These are phyloP conservation scores for Neofusicoccum umdonicola DNA, from an alignment of 2,329 filamentous ascomycete genomes.

Conservation along the genomic window DNA sequence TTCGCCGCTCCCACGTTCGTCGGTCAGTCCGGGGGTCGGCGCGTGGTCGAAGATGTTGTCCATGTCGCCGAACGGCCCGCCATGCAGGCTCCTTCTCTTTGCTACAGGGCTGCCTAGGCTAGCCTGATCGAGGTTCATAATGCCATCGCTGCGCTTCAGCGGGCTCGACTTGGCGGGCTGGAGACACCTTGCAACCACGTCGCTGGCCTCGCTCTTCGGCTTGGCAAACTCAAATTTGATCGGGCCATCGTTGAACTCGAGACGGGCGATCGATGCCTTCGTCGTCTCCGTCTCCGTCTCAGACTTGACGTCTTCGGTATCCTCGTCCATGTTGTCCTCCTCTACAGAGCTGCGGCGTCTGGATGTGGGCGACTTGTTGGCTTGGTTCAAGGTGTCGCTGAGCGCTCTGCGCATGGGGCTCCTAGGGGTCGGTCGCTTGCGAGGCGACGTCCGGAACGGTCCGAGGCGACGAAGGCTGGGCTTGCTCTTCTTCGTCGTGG, in stretches of 20 bases:
- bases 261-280: conserved; percentile 22
- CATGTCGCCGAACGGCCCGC: conserved; percentile 60
- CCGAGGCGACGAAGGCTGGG: conserved; percentile 49
- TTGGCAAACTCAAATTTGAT: conserved; percentile 48
- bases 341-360: conserved; percentile 49
- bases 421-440: conserved; percentile 68
- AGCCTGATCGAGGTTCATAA: conserved; percentile 80
- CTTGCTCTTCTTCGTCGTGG: conserved; percentile 60
- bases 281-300: conserved; percentile 46
- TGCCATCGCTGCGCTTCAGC: conserved; percentile 85
- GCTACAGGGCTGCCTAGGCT: conserved; percentile 81
- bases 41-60: conserved; percentile 73
- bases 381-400: conserved; percentile 66
- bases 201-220: conserved; percentile 48
- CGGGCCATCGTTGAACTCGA: conserved; percentile 43
- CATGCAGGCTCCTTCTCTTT: conserved; percentile 85
- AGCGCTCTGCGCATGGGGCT: conserved; percentile 79
- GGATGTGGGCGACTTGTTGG: conserved; percentile 61
- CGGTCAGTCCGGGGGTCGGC: conserved; percentile 20
- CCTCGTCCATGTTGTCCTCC: conserved; percentile 38
- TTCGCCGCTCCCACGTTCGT: conserved; percentile 23
- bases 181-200: conserved; percentile 46
- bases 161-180: conserved; percentile 69
- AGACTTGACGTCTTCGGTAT: conserved; percentile 30
- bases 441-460: conserved; percentile 56